Conservation (phyloP, 305 asterid species). For the Striga hermonthica region DNA sequence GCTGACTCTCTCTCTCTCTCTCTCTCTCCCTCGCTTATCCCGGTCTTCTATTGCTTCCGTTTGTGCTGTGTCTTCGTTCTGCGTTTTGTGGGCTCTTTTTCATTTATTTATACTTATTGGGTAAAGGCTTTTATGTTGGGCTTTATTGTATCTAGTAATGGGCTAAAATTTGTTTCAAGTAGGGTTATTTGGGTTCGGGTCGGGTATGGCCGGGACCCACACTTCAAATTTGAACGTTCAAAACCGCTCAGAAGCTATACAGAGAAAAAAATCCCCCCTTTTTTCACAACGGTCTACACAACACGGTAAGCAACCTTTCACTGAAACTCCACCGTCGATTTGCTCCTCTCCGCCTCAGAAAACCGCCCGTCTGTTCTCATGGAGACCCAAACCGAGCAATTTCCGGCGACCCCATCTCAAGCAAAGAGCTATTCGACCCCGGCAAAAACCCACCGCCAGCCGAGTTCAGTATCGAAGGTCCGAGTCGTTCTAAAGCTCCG, state of each 20-base stretch:
- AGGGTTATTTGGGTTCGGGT: too few species aligned
- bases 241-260: conserved; percentile 21
- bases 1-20: neutral
- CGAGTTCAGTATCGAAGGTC: conserved; percentile 49
- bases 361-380: neutral
- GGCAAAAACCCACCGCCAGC: conserved; percentile 34
- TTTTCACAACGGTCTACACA: conserved; percentile 31
- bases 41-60: neutral
- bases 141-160: neutral
- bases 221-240: conserved; percentile 28
- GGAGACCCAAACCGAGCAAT: conserved; percentile 32
- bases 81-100: too few species aligned
- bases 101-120: too few species aligned
- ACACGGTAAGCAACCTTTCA: neutral
- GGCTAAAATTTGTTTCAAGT: neutral
- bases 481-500: conserved; percentile 70
- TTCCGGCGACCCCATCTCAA: conserved; percentile 29
- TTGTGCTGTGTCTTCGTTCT: too few species aligned
- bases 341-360: neutral
- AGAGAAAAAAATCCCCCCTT: conserved; percentile 6
- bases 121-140: neutral
- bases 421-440: conserved; percentile 37
- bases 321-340: neutral
- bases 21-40: neutral
- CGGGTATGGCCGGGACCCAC: neutral